Evolutionary conservation across 208 protist species (phyloP), one percentile per base, ranked within the genome.

Genomic region (Kentomonas sorsogonicus): DNA sequence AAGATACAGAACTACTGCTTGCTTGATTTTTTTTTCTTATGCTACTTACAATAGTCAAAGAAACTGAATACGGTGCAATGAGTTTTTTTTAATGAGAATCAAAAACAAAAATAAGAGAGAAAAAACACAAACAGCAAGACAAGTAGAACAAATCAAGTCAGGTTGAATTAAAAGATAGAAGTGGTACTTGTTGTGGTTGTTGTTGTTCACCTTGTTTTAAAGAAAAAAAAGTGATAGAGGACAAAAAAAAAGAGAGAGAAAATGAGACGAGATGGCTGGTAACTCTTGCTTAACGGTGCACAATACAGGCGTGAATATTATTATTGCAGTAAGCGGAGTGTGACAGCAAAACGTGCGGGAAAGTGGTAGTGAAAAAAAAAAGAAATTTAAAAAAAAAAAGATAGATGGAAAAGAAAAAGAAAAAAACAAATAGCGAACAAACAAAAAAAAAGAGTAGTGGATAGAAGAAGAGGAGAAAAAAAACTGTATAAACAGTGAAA

Each of bases 241-340:
- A 55, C 18, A 55, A 60, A 15, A 43, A 60, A 60, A 50, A 23
- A 23, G n/a, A 54, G 62, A 47, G 50, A 64, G 25, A 30, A 40
- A 33, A 45, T 7, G 10, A 33, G 27, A 45, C 9, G 27, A 3
- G 39, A n/a, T n/a, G n/a, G n/a, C n/a, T n/a, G n/a, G n/a, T n/a
- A n/a, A n/a, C n/a, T n/a, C n/a, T n/a, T n/a, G n/a, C n/a, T n/a
- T n/a, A n/a, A n/a, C n/a, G n/a, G n/a, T n/a, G n/a, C n/a, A n/a
- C n/a, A n/a, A n/a, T n/a, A n/a, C n/a, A n/a, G n/a, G n/a, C n/a
- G n/a, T n/a, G n/a, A n/a, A n/a, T n/a, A n/a, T n/a, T n/a, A n/a
- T n/a, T n/a, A n/a, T n/a, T n/a, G n/a, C n/a, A n/a, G n/a, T n/a
- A n/a, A n/a, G n/a, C n/a, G n/a, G n/a, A n/a, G n/a, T n/a, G n/a